Evolutionary conservation across 148 eudicot genomes (phyloP).

Genomic region (Silene conica): DNA sequence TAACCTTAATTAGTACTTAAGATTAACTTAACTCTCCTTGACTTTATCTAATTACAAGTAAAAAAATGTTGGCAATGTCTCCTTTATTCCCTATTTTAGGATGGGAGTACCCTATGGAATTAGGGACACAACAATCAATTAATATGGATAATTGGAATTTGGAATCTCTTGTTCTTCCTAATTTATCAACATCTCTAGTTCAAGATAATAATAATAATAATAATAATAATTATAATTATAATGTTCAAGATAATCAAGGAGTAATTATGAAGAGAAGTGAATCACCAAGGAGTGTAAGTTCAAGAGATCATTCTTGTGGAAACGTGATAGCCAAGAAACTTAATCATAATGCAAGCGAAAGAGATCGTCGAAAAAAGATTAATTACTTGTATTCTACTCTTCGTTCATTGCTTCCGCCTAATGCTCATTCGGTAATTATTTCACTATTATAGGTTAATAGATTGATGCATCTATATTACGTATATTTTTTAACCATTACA

Average conservation of each 20-base stretch:
- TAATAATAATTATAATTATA: conserved; percentile 1
- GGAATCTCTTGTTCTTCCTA: conserved; percentile 3
- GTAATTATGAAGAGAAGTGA: background rate
- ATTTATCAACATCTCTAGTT: conserved; percentile 1
- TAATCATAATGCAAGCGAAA: conserved; percentile 63
- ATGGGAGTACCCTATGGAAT: conserved; percentile 21
- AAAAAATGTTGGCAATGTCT: conserved; percentile 29
- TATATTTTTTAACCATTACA: background rate
- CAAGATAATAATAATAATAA: conserved; percentile 12
- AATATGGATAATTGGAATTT: conserved; percentile 13
- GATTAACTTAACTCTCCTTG: no score
- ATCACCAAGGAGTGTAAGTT: conserved; percentile 14
- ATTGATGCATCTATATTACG: no score
- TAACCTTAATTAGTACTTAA: background rate
- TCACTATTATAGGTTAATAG: background rate
- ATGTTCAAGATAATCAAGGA: background rate
- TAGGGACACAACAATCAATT: conserved; percentile 14
- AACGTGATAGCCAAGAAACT: conserved; percentile 38
- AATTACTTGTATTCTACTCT: conserved; percentile 50
- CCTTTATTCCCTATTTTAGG: conserved; percentile 16
- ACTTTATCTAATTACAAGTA: no score
- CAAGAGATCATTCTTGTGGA: background rate
- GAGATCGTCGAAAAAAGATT: conserved; percentile 63
- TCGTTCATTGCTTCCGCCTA: conserved; percentile 42
- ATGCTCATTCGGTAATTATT: conserved; percentile 37